phyloP scores from a whole-genome alignment of 2,329 filamentous ascomycete species.

The Xylaria sp. region DNA sequence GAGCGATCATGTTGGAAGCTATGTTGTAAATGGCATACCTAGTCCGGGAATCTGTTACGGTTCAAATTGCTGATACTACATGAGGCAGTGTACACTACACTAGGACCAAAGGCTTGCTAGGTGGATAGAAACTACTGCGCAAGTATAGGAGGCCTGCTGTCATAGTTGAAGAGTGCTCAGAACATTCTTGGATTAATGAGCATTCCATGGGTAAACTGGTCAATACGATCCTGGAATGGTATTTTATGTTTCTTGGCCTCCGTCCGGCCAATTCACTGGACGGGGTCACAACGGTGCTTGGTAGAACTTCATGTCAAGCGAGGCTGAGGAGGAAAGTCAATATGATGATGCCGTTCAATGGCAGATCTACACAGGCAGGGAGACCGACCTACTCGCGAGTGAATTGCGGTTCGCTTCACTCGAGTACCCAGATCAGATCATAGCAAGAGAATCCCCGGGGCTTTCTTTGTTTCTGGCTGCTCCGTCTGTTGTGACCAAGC shows the following conservation, averaged over 20 bases:
- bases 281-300: not conserved
- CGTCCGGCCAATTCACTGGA: not conserved
- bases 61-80: slow-evolving; percentile 5
- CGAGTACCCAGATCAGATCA: slow-evolving; percentile 26
- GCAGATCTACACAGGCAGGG: not conserved
- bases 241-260: not conserved
- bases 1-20: not conserved
- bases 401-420: slow-evolving; percentile 12
- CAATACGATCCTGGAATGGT: not conserved
- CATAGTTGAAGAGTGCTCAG: not conserved
- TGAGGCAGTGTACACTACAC: not conserved
- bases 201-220: slow-evolving; percentile 18
- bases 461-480: slow-evolving; percentile 20
- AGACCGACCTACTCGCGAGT: slow-evolving; percentile 15
- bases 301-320: not conserved
- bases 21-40: not conserved
- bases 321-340: not conserved
- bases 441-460: not conserved
- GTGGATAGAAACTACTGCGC: not conserved
- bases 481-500: slow-evolving; percentile 17
- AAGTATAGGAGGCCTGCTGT: not conserved
- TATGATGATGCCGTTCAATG: slow-evolving; percentile 1
- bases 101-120: not conserved
- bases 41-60: not conserved
- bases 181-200: not conserved